Evolutionary conservation across 192 early-diverging fungal genomes (phyloP).

Genomic region (Mortierella hygrophila): DNA sequence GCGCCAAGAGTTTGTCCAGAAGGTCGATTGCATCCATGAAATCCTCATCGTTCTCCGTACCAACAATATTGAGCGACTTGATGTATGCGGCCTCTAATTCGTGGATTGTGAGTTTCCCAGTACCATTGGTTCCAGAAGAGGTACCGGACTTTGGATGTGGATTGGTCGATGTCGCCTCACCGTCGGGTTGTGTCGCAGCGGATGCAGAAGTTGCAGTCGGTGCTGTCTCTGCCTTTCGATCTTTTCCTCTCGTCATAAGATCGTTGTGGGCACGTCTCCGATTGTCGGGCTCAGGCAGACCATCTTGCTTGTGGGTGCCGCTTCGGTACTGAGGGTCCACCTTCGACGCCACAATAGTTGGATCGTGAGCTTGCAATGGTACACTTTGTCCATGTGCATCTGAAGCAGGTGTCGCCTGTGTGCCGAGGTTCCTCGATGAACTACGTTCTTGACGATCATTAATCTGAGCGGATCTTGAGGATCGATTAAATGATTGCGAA

Average conservation of each 20-base stretch:
- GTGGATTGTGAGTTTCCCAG: not conserved
- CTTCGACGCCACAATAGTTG: not conserved
- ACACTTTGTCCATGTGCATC: not conserved
- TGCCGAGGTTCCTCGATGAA: not conserved
- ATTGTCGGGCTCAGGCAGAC: not conserved
- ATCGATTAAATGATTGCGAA: not conserved
- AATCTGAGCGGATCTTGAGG: not conserved
- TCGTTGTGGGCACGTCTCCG: not conserved
- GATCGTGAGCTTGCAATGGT: not conserved
- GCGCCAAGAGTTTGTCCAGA: slow-evolving; percentile 66
- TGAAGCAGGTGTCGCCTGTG: not conserved
- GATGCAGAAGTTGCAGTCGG: not conserved
- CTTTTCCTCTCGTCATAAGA: not conserved
- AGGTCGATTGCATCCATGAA: slow-evolving; percentile 69
- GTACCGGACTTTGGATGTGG: not conserved
- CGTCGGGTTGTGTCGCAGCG: not conserved
- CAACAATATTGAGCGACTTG: slow-evolving; percentile 6
- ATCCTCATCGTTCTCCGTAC: slow-evolving; percentile 54
- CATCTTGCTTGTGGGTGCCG: not conserved
- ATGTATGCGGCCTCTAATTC: not conserved
- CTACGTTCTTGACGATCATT: not conserved
- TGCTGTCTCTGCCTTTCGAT: not conserved
- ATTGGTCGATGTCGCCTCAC: not conserved
- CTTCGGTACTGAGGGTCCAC: not conserved
- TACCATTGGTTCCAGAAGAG: not conserved